A percentile compares a stretch with the other conserved stretches of the same genome.
Evolutionary conservation across 73 alveolate genomes (phyloP).

Genomic region (Paraurostyla sp.): DNA sequence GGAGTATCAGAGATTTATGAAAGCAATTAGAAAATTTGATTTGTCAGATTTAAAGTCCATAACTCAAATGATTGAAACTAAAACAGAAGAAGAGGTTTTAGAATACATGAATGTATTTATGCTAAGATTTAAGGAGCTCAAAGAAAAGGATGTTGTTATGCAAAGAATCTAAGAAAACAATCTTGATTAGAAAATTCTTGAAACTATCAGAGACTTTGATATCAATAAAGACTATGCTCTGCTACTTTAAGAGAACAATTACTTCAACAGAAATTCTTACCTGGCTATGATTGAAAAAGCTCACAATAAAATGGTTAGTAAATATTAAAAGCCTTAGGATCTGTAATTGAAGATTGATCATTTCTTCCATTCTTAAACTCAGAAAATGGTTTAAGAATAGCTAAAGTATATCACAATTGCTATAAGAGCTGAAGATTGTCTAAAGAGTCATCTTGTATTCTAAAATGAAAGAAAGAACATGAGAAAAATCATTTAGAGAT

Average conservation of each 20-base stretch:
- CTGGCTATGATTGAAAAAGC: conserved; percentile 36
- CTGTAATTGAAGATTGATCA: conserved; percentile 53
- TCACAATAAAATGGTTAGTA: conserved; percentile 30
- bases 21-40: conserved; percentile 24
- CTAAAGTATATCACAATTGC: conserved; percentile 37
- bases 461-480: conserved; percentile 51
- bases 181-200: conserved; percentile 35
- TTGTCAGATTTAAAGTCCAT: conserved; percentile 7
- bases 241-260: conserved; percentile 50
- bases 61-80: conserved; percentile 36
- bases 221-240: conserved; percentile 15
- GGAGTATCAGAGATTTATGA: conserved; percentile 17
- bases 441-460: conserved; percentile 12
- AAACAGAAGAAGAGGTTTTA: conserved; percentile 47
- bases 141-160: conserved; percentile 52
- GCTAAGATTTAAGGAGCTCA: conserved; percentile 48
- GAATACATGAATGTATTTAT: conserved; percentile 48
- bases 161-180: background rate
- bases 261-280: conserved; percentile 32
- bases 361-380: conserved; percentile 44
- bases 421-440: conserved; percentile 57
- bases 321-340: background rate
- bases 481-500: conserved; percentile 12
- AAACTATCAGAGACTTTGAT: conserved; percentile 59
- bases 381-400: conserved; percentile 42